Percentiles rank a stretch among this genome's conserved stretches.
Conservation (phyloP, 2,329 filamentous ascomycete species). For the Penicillium sclerotigenum region DNA sequence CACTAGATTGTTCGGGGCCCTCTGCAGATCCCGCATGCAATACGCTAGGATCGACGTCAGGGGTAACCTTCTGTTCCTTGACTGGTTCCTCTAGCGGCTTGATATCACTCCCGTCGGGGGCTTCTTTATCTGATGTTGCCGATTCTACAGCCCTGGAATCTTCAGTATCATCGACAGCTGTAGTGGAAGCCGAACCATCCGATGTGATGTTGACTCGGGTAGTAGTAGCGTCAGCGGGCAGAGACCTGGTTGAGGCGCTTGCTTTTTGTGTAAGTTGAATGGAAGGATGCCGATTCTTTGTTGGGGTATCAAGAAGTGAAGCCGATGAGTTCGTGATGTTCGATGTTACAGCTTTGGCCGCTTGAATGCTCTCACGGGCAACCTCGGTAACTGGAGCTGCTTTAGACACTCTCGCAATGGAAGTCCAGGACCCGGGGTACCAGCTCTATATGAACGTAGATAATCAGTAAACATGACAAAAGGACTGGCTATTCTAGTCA, state of each 20-base stretch:
- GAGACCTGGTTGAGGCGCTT: conserved; percentile 42
- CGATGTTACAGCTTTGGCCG: conserved; percentile 38
- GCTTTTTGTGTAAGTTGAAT: conserved; percentile 45
- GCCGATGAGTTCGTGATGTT: conserved; percentile 35
- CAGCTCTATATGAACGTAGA: conserved; percentile 32
- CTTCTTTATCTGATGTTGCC: conserved; percentile 19
- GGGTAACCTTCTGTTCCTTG: conserved; percentile 17
- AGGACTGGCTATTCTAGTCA: neutral
- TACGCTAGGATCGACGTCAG: conserved; percentile 14
- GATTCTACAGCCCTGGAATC: conserved; percentile 12
- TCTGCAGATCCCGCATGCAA: conserved; percentile 13
- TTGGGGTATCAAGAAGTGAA: conserved; percentile 26
- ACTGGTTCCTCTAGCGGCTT: conserved; percentile 16
- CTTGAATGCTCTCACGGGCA: conserved; percentile 50
- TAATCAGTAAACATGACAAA: conserved; percentile 11
- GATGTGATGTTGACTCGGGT: conserved; percentile 47
- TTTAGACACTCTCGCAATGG: conserved; percentile 39
- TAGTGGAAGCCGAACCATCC: conserved; percentile 36
- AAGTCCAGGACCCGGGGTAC: conserved; percentile 48
- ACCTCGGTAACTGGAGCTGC: conserved; percentile 49
- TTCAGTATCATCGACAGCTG: conserved; percentile 22
- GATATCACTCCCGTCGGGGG: conserved; percentile 9
- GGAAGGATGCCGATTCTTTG: conserved; percentile 33
- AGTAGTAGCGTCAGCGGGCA: conserved; percentile 46
- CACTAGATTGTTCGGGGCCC: conserved; percentile 21